Evolutionary conservation across 306 rosid species (phyloP), one percentile per base, ranked within the genome.

Genomic region (Dalbergia oliveri): DNA sequence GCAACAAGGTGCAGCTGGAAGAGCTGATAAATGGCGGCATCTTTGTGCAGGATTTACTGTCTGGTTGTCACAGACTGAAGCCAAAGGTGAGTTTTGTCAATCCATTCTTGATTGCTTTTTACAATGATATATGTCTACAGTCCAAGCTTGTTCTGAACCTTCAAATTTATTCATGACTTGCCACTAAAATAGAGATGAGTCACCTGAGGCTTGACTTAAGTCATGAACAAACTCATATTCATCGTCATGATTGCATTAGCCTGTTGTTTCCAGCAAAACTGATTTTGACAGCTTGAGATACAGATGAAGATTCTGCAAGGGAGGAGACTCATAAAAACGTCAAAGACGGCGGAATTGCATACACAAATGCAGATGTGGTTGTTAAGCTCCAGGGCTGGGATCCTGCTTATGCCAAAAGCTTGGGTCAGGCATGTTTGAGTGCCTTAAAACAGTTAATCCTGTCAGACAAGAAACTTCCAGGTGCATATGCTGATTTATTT

Each of bases 341-440:
- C 78, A 78, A 86, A 93, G 94, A 90, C 64, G 86, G 91, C 73
- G 49, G 16, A 67, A 26, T 81, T 72, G 86, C 89, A 10, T 95
- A 91, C 89, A 88, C 97, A 35, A 95, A 90, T 15, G 87, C 98
- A 6, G 97, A 95, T 34, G 94, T 89, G 47, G 90, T 95, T 11
- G 92, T 95, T 69, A 95, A 95, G 78, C 85, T 93, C 73, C 94
- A 91, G 33, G 99, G 98, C 11, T 93, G 98, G 98, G 97, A 91
- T 73, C 66, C 81, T 87, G 89, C 89, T 64, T 87, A 89, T 82
- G 88, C 90, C 70, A 91, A 90, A 84, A 87, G 75, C 77, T 88
- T 95, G 72, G 97, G 96, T 37, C 94, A 90, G 81, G 98, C 93
- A 70, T 90, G 89, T 72, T 86, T 95, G 86, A 90, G 96, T 72